Evolutionary conservation across 257 asterid species (phyloP), one percentile per base, ranked within the genome.

Genomic region (Fraxinus pennsylvanica): DNA sequence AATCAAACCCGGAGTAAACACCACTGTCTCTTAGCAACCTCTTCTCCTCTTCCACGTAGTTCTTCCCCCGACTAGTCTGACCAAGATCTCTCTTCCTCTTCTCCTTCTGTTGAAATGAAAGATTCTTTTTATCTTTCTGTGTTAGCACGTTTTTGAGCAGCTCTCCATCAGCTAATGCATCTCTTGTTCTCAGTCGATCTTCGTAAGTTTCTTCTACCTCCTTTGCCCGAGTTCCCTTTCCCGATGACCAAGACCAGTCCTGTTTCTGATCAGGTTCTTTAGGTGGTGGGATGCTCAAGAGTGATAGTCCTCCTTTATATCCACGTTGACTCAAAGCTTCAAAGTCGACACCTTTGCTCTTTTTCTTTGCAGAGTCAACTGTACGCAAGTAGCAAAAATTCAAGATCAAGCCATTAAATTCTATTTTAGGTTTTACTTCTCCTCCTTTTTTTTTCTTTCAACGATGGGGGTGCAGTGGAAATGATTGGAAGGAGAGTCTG

Each of bases 21-120:
- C 98, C 98, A 29, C 76, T 93, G 32, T 91, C 97, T 85, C 99
- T 87, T 52, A 93, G 84, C 87, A 89, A 71, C 88, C 99, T 89
- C 85, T 96, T 96, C 91, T 96, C 99, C 82, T 93, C 99, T 83
- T 96, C 99, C n/a, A 96, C 98, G 13, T 96, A 96, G 83, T 84
- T 96, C 88, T 96, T 96, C 76, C 97, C 97, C 79, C 98, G 87
- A 79, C 99, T 93, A 6, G 97, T 86, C 87, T 93, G 98, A 35
- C 99, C 98, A 54, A 96, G 86, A 79, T 96, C 98, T 22, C 98
- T 90, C 81, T 95, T 95, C 86, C 90, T 89, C 92, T 95, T 95
- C 90, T 95, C 99, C 75, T 93, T 91, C 88, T 95, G 98, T 35
- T 94, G 91, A 76, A 93, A 95, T 1, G 99, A 91, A 3, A 85